A percentile compares a stretch with the other conserved stretches of the same genome.
Conservation (phyloP, 208 protist genomes). For the Leptomonas seymouri region DNA sequence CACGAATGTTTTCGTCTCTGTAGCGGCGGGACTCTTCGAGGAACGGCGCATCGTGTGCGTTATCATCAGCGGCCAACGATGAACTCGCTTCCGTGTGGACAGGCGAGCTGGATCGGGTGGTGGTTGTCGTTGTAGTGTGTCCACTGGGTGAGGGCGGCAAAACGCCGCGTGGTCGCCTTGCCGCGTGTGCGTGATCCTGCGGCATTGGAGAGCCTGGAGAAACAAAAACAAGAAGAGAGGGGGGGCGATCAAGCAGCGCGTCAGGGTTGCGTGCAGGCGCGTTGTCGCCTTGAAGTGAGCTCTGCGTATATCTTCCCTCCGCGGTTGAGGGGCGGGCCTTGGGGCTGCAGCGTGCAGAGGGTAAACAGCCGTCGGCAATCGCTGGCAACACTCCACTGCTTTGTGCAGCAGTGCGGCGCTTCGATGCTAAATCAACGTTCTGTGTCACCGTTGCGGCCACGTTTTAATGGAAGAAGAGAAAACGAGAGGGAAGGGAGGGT, state of each 20-base stretch:
- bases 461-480: background rate
- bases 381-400: too few species aligned
- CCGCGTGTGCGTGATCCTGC: background rate
- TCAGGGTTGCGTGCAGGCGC: too few species aligned
- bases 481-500: background rate
- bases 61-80: background rate
- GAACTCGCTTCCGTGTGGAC: background rate
- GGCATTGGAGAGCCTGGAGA: conserved; percentile 6
- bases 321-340: too few species aligned
- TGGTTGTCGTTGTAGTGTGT: conserved; percentile 16
- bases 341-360: too few species aligned
- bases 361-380: too few species aligned
- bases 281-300: too few species aligned
- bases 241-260: background rate
- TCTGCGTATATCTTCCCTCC: too few species aligned
- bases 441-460: too few species aligned
- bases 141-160: conserved; percentile 9
- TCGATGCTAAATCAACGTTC: too few species aligned
- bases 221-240: background rate
- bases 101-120: conserved; percentile 24
- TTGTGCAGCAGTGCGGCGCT: too few species aligned
- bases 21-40: conserved; percentile 19
- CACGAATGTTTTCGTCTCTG: conserved; percentile 23
- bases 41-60: conserved; percentile 1
- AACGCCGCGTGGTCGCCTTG: conserved; percentile 3